Conservation (phyloP, 768 basidiomycete genomes). For the Mycena metata region DNA sequence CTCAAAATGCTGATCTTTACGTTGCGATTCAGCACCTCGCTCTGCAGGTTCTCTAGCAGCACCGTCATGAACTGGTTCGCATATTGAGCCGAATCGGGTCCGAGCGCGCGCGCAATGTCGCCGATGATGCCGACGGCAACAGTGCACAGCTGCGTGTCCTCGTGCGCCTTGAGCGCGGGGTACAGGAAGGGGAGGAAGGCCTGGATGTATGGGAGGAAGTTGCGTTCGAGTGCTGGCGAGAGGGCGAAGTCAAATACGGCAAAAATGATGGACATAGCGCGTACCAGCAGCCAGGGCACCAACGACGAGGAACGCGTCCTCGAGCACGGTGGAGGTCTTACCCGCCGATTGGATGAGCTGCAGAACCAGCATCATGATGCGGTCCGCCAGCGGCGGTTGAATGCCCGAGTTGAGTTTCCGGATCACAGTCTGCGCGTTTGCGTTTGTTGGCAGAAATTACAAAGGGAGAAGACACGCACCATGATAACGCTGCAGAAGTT, state of each 20-base stretch:
- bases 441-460: background rate
- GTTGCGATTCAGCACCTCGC: slow-evolving; percentile 89
- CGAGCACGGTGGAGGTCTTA: slow-evolving; percentile 94
- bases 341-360: slow-evolving; percentile 88
- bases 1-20: slow-evolving; percentile 98
- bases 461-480: slow-evolving; percentile 58
- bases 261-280: slow-evolving; percentile 30
- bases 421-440: slow-evolving; percentile 59
- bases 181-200: slow-evolving; percentile 90
- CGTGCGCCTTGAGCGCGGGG: slow-evolving; percentile 90
- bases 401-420: slow-evolving; percentile 88
- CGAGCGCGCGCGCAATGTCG: slow-evolving; percentile 95
- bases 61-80: slow-evolving; percentile 92
- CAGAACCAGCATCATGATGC: slow-evolving; percentile 94
- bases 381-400: slow-evolving; percentile 90
- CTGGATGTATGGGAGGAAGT: slow-evolving; percentile 86
- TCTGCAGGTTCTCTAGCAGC: slow-evolving; percentile 91
- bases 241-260: background rate
- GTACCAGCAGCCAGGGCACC: slow-evolving; percentile 86
- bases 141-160: slow-evolving; percentile 95
- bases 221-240: slow-evolving; percentile 74
- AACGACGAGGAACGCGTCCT: slow-evolving; percentile 95
- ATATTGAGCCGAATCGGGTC: slow-evolving; percentile 86
- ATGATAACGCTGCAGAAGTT: slow-evolving; percentile 94
- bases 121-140: slow-evolving; percentile 97